Conservation (phyloP, 1,284 basidiomycete genomes). For the Moniliophthora roreri region DNA sequence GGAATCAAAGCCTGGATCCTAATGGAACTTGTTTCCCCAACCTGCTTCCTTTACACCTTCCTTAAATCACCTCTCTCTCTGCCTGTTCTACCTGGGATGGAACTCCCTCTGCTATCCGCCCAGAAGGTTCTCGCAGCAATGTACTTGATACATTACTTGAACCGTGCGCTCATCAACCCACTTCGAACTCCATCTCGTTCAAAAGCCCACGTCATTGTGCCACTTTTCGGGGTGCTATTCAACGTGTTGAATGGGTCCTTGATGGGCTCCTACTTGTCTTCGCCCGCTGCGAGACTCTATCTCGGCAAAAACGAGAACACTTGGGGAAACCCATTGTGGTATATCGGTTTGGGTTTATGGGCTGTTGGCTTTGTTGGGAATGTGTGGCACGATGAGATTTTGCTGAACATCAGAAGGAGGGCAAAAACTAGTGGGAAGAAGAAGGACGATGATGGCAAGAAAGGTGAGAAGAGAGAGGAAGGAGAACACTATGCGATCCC, state of each 20-base stretch:
- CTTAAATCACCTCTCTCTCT: constrained; percentile 43
- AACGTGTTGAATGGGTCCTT: constrained; percentile 76
- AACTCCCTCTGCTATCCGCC: constrained; percentile 33
- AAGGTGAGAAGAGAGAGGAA: constrained; percentile 27
- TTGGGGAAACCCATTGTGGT: constrained; percentile 47
- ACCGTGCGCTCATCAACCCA: constrained; percentile 83
- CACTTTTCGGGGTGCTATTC: constrained; percentile 60
- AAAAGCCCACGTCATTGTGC: constrained; percentile 70
- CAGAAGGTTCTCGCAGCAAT: constrained; percentile 57
- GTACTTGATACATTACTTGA: constrained; percentile 80
- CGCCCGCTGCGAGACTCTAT: constrained; percentile 44
- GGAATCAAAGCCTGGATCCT: constrained; percentile 72
- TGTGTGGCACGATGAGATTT: constrained; percentile 85
- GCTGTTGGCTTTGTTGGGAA: constrained; percentile 74
- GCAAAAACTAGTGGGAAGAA: constrained; percentile 27
- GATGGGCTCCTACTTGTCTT: constrained; percentile 68
- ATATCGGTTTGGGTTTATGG: constrained; percentile 67
- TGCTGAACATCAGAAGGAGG: constrained; percentile 60
- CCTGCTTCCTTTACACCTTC: constrained; percentile 54
- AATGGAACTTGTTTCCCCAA: constrained; percentile 84
- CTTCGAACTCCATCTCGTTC: constrained; percentile 81
- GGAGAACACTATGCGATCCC: constrained; percentile 77
- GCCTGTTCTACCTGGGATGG: constrained; percentile 9
- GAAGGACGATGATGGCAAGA: constrained; percentile 16
- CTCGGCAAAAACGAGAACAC: constrained; percentile 32